Base-by-base conservation (phyloP, 116 monocot species). In the Thalassia testudinum region DNA sequence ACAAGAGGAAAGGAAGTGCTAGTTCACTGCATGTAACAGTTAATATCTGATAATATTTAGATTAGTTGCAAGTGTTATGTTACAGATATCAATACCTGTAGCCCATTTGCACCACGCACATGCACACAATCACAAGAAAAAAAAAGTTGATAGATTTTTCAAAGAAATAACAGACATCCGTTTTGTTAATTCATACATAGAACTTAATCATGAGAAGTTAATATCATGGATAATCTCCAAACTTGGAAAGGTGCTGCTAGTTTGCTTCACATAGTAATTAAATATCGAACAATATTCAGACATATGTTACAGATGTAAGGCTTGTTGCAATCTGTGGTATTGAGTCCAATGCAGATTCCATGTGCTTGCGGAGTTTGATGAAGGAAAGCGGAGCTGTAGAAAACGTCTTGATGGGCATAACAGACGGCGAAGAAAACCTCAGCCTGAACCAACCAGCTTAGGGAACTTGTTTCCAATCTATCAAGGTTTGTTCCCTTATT, bases 391-490 rank as follows among this genome's bases (percentile, higher is more conserved):
- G 60, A 88, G 83, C 62, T 88, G 88, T 53, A 63, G 88, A 56
- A 88, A 88, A 62, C 78, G 88, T 38, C 73, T 88, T 26, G 88
- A 83, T 61, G 83, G 83, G 13, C 88, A 88, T 54, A 83, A 83
- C 61, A 64, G 72, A 18, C 79, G 83, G 12, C 56, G 83, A 20
- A 76, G 83, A 37, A 88, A 88, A 53, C 79, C 83, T 53, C 82
- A 72, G 53, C 60, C 62, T 0, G 67, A 82, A 4, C 22, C 63
- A 7, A 8, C 47, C 20, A 60, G 50, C 14, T 15, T 67, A 56
- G 62, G 26, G 27, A n/a, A n/a, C n/a, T 60, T 86, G 53, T 71
- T 69, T 40, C 21, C 61, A 1, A 65, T 30, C 62, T 62, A 62
- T 24, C 80, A 74, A 66, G 85, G 85, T 86, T 28, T n/a, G n/a